Evolutionary conservation across 75 land plant genomes (phyloP), one percentile per base, ranked within the genome.

Genomic region (Larix kaempferi): DNA sequence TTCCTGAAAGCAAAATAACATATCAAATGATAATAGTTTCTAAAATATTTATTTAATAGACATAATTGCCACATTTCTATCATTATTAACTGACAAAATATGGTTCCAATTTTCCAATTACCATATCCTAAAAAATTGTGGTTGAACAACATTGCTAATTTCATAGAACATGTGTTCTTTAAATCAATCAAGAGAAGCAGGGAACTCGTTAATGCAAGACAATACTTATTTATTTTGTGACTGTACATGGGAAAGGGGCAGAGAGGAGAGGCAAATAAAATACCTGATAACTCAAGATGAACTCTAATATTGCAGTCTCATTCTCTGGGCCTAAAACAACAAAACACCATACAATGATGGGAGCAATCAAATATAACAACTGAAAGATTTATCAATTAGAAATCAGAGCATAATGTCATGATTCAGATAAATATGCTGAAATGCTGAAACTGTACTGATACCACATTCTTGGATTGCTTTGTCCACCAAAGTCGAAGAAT

Each of bases 391-490:
- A 37, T 19, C 49, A 6, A 2, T 39, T 67, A 67, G 15, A 67
- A 17, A 39, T 19, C 49, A 67, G 49, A 66, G 19, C 17, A 19
- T 35, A 39, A 21, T 67, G 17, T 37, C 65, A 26, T 12, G 19
- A 35, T 39, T 67, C 71, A 37, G 7, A 39, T 21, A 21, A 35
- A 67, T 67, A 37, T 67, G 21, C 35, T 64, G 27, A 22, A 64
- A 37, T 67, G 21, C 35, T 64, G 27, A 22, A 64, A 35, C 19
- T 10, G 19, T 67, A 6, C 8, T 33, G 49, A 67, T 67, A 67
- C 71, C 71, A 67, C 49, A 67, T 67, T 67, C 71, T 67, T 67
- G 22, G 12, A 67, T 8, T 67, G 71, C 71, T 39, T 37, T 67
- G 23, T 67, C 71, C 8, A 67, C 71, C 39, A 21, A 15, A 39